These are phyloP conservation scores for Mallotus japonicus DNA, from an alignment of 441 rosid genomes.

Conservation along the genomic window DNA sequence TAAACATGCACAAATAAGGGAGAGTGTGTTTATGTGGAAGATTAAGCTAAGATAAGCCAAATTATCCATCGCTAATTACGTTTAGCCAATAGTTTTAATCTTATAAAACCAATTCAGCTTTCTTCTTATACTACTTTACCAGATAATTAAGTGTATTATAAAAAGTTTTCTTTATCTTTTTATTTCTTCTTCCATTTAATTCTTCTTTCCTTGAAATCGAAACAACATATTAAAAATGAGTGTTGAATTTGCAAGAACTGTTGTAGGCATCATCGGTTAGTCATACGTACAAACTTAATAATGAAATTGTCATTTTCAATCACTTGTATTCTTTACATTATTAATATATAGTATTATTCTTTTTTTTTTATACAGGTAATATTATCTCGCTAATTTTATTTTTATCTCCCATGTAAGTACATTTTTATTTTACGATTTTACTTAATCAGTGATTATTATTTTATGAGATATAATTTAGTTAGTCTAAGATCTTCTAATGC, in stretches of 20 bases:
- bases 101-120: neutral
- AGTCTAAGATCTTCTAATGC: too few species aligned
- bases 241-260: conserved; percentile 24
- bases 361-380: conserved; percentile 48
- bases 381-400: conserved; percentile 60
- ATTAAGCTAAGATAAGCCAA: neutral
- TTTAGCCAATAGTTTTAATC: conserved; percentile 2
- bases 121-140: neutral
- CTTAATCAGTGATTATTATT: too few species aligned
- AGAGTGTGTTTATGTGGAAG: neutral
- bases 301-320: neutral
- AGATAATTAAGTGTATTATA: too few species aligned
- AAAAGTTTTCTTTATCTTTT: neutral
- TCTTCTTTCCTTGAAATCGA: neutral
- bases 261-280: conserved; percentile 43
- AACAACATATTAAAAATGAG: conserved; percentile 20
- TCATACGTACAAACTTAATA: neutral
- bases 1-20: too few species aligned
- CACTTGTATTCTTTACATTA: neutral
- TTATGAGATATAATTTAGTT: too few species aligned
- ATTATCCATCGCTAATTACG: conserved; percentile 16
- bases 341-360: neutral
- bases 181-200: neutral
- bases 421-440: too few species aligned
- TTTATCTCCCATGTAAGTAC: conserved; percentile 58